Evolutionary conservation across 805 yeast species (phyloP), one percentile per base, ranked within the genome.

Genomic region (Lipomyces chichibuensis): DNA sequence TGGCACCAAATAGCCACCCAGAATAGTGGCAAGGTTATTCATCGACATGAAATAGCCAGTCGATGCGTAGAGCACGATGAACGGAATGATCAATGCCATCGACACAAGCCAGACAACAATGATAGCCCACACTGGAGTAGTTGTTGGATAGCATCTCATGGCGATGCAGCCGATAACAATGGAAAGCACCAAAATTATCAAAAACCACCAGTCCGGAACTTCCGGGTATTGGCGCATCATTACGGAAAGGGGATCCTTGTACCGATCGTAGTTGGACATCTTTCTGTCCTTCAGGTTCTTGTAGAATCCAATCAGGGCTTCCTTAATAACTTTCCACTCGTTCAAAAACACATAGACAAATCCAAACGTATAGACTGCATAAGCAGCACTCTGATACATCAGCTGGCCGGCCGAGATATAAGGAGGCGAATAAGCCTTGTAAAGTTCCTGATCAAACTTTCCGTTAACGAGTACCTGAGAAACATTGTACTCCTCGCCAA

Each of bases 291-390:
- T 37, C 2, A 84, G 63, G 77, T 79, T 71, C 77, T 81, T 43
- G 84, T 78, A 61, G 83, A 72, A 89, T 82, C 66, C 86, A 87
- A 57, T 76, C 78, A 63, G 88, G 84, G 74, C 88, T 88, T 79
- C 65, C 33, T 84, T 88, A 29, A 87, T 78, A 11, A 76, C 77
- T 20, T 87, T 90, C 17, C 83, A 80, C 62, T 89, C 78, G 4
- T 88, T 84, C 3, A 90, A 85, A 35, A 86, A 80, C 64, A 88
- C 84, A 4, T 91, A 83, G 0, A 91, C 91, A 78, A 87, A 85
- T 60, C 82, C 84, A 77, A 79, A 81, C 72, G 89, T 89, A 73
- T 87, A 86, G 8, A 85, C 79, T 8, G 88, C 74, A 39, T 64
- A 67, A 11, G 59, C 58, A 2, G 53, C 57, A 1, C 53, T 59